Evolutionary conservation across 202 grass and related monocot genomes (phyloP), one percentile per base, ranked within the genome.

Genomic region (Panicum hallii): DNA sequence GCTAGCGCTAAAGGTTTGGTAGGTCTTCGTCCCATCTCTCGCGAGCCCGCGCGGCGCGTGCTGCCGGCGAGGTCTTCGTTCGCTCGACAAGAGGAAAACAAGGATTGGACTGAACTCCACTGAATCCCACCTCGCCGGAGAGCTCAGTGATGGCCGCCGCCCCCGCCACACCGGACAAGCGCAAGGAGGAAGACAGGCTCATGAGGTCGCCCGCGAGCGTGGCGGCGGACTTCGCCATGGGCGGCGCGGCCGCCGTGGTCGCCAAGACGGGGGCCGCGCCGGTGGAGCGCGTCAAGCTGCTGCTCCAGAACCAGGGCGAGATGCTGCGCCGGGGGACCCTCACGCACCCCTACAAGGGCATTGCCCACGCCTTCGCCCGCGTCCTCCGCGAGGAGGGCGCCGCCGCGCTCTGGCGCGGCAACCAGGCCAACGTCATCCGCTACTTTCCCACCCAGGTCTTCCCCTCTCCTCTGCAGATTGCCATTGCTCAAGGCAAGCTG

Each of bases 401-500:
- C 78, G 66, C 89, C 62, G 89, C 91, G 7, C 83, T 98, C 26
- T 98, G 96, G 93, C 87, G 93, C 0, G 93, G 96, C 47, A 95
- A 98, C 85, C 93, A 98, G 83, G 96, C 93, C 83, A 98, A 94
- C 85, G 96, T 94, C 87, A 92, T 98, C 88, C 81, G 93, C 47
- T 98, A 98, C 84, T 94, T 98, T 71, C 96, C 93, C 45, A 95
- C 93, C 28, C 96, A 98, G 95, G 95, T 93, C 15, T 50, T n/a
- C 12, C 3, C 32, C 32, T 32, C 32, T 32, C 32, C 32, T 32
- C 32, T 32, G 32, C 32, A 32, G 32, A 2, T 32, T 32, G 32
- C 32, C 32, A 32, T 32, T 32, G 32, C 32, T 32, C 32, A 32
- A 32, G 32, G 32, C 32, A 32, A 32, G 32, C 32, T 32, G 32